Conservation (phyloP, 495 filamentous ascomycete species). For the Aspergillus sclerotioniger region DNA sequence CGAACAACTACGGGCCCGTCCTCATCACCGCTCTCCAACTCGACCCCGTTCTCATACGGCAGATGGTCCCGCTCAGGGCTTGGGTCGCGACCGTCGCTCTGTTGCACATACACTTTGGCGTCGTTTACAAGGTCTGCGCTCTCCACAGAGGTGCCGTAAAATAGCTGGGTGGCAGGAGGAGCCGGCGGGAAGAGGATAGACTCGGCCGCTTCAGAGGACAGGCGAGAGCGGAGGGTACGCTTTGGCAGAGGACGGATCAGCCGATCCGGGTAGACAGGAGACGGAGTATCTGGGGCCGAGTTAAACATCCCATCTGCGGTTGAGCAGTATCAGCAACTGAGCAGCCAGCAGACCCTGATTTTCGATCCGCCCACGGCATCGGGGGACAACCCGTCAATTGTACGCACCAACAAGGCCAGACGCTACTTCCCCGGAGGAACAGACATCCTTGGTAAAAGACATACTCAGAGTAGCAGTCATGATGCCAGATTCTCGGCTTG, state of each 20-base stretch:
- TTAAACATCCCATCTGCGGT: slow-evolving; percentile 50
- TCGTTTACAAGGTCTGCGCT: slow-evolving; percentile 40
- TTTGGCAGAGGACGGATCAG: slow-evolving; percentile 92
- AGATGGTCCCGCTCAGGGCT: slow-evolving; percentile 48
- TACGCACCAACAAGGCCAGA: slow-evolving; percentile 10
- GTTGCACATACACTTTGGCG: slow-evolving; percentile 47
- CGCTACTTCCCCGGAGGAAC: slow-evolving; percentile 16
- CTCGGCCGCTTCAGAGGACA: slow-evolving; percentile 79
- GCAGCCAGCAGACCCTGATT: slow-evolving; percentile 29
- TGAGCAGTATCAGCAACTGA: slow-evolving; percentile 44
- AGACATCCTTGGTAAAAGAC: slow-evolving; percentile 33
- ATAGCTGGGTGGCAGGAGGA: slow-evolving; percentile 65
- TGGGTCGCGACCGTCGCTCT: slow-evolving; percentile 44
- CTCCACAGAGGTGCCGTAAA: slow-evolving; percentile 67
- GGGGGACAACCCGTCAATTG: slow-evolving; percentile 11
- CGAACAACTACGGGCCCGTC: slow-evolving; percentile 45
- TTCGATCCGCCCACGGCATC: slow-evolving; percentile 11
- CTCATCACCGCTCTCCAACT: slow-evolving; percentile 47
- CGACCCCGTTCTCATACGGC: slow-evolving; percentile 39
- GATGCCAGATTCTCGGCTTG: slow-evolving; percentile 33
- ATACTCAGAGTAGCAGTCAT: slow-evolving; percentile 53
- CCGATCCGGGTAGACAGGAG: slow-evolving; percentile 77
- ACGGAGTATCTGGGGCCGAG: slow-evolving; percentile 68
- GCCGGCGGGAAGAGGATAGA: slow-evolving; percentile 77
- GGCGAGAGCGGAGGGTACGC: slow-evolving; percentile 76